Evolutionary conservation across 768 basidiomycete species (phyloP).

Genomic region (Tylopilus plumbeoviolaceoides): DNA sequence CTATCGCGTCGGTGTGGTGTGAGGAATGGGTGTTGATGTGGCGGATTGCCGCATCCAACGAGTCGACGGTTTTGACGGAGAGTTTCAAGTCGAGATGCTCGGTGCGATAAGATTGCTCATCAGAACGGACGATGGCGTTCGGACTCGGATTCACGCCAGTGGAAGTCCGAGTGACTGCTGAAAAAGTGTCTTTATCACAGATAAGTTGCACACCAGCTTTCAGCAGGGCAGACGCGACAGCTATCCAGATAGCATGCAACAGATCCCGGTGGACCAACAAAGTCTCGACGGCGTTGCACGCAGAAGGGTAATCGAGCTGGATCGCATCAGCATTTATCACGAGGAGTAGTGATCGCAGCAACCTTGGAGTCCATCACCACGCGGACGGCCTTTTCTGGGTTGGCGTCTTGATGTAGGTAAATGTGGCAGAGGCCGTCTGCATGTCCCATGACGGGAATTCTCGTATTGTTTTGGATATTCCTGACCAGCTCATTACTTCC

Average conservation of each 20-base stretch:
- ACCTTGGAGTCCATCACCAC: slow-evolving; percentile 92
- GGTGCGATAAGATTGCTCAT: slow-evolving; percentile 67
- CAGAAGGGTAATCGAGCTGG: slow-evolving; percentile 91
- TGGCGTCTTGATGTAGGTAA: slow-evolving; percentile 82
- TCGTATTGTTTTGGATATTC: slow-evolving; percentile 83
- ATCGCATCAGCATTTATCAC: not conserved
- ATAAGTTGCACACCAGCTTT: slow-evolving; percentile 67
- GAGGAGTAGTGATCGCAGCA: slow-evolving; percentile 4
- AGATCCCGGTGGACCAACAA: slow-evolving; percentile 78
- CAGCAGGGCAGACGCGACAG: slow-evolving; percentile 70
- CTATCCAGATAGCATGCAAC: slow-evolving; percentile 73
- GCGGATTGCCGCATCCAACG: slow-evolving; percentile 67
- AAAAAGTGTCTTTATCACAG: slow-evolving; percentile 67
- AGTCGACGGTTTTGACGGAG: slow-evolving; percentile 73
- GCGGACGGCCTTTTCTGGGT: slow-evolving; percentile 72
- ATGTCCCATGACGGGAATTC: slow-evolving; percentile 98
- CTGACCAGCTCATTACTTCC: slow-evolving; percentile 89
- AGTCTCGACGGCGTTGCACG: slow-evolving; percentile 91
- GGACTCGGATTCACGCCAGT: slow-evolving; percentile 39
- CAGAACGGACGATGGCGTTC: slow-evolving; percentile 48
- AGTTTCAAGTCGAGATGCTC: slow-evolving; percentile 87
- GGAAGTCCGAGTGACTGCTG: slow-evolving; percentile 46
- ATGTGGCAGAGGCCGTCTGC: slow-evolving; percentile 94
- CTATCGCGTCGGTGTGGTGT: slow-evolving; percentile 91
- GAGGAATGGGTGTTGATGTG: slow-evolving; percentile 94